Evolutionary conservation across 2,329 filamentous ascomycete species (phyloP), one percentile per base, ranked within the genome.

Genomic region (Pseudocercospora vitis): DNA sequence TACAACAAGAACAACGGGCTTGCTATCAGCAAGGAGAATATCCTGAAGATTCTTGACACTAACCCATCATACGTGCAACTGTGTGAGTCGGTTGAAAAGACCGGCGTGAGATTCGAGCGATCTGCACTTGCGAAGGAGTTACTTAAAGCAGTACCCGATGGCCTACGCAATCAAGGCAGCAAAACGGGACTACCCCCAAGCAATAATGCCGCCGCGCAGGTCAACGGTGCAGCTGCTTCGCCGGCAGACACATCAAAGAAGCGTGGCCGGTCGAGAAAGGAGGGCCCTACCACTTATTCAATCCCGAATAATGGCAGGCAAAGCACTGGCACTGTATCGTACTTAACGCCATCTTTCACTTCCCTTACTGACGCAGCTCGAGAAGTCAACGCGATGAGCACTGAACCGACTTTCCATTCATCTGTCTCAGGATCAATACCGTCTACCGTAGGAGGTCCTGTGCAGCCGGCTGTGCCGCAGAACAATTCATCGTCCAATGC

Each of bases 11-110:
- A 79, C 57, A 52, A 49, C 16, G 63, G 62, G 3, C 75, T 72
- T 33, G 60, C 62, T 5, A 64, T 79, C 6, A 65, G 68, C 7
- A 52, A 70, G 7, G 65, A 72, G 7, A 67, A 74, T 16, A 69
- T 84, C 7, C 64, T 76, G 18, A 65, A 63, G 1, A 71, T 83
- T 31, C 70, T 84, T 7, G 71, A 81, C 46, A 63, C 68, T 6
- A 82, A 83, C 58, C 80, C 80, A 2, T 79, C 74, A 2, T 84
- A 83, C 57, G 74, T 77, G 54, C 73, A 79, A 47, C 66, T 84
- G 2, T 84, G 81, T 60, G 74, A 79, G 55, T 70, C 72, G 40
- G 65, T 84, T 4, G 81, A 84, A 56, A 63, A 60, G 1, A 72
- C 72, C 59, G 78, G 76, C 0, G 68, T 81, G 12, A 70, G 65